phyloP scores from a whole-genome alignment of 2,329 filamentous ascomycete genomes.

The Canariomyces notabilis region DNA sequence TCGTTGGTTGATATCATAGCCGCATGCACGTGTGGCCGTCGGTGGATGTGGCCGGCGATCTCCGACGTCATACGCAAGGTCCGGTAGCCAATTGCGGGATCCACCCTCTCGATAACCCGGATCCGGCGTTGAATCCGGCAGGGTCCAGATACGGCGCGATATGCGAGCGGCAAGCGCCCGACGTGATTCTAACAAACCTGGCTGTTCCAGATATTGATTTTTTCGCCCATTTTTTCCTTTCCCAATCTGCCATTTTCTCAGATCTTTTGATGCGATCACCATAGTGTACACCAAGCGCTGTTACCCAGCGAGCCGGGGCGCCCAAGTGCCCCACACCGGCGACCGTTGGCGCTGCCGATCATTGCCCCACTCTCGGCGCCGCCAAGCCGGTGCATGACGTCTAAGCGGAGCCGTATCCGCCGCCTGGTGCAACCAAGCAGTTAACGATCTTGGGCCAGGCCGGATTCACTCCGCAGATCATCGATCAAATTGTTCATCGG shows the following conservation, averaged over 20 bases:
- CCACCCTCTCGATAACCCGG: background rate
- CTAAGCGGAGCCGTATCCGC: background rate
- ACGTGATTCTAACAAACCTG: too few species aligned
- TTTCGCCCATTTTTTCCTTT: too few species aligned
- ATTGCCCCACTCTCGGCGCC: background rate
- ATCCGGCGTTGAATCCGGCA: background rate
- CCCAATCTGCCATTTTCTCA: too few species aligned
- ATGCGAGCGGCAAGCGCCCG: too few species aligned
- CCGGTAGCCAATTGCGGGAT: slow-evolving; percentile 1
- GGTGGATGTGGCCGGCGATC: background rate
- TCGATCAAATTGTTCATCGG: too few species aligned
- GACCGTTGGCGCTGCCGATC: slow-evolving; percentile 2
- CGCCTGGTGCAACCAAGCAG: background rate
- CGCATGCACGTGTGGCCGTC: too few species aligned
- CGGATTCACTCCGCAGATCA: too few species aligned
- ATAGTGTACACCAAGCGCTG: background rate
- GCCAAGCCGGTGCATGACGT: slow-evolving; percentile 7
- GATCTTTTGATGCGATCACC: too few species aligned
- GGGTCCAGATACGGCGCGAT: too few species aligned
- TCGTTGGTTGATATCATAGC: background rate
- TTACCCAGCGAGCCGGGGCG: background rate
- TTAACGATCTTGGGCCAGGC: background rate
- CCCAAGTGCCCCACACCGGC: background rate
- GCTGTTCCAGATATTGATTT: too few species aligned
- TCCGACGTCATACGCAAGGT: slow-evolving; percentile 2